Conservation (phyloP, 805 yeast species). For the Spathaspora sp. region DNA sequence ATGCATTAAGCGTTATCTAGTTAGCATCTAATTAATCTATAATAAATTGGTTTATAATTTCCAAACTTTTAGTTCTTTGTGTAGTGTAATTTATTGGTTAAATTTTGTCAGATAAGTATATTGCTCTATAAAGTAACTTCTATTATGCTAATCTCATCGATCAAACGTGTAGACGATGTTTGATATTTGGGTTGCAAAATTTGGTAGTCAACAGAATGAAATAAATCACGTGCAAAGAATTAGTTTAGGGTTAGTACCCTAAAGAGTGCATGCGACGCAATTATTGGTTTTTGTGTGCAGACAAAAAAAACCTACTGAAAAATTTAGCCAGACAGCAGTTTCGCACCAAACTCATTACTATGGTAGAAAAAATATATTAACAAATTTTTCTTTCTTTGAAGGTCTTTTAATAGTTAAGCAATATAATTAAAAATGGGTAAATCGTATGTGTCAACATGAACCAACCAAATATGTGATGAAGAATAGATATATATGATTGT, state of each 20-base stretch:
- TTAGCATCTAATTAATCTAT: not conserved
- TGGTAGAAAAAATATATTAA: conserved; percentile 1
- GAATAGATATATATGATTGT: not conserved
- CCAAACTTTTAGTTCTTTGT: conserved; percentile 1
- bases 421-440: conserved; percentile 31
- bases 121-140: not conserved
- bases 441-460: conserved; percentile 24
- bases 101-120: conserved; percentile 3
- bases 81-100: not conserved
- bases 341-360: not conserved
- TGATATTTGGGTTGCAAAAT: not conserved
- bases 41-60: conserved; percentile 4
- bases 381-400: conserved; percentile 4
- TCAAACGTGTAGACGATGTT: not conserved
- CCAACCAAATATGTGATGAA: not conserved
- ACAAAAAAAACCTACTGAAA: not conserved
- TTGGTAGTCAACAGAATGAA: not conserved
- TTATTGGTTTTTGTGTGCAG: not conserved
- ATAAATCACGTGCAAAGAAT: conserved; percentile 1
- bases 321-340: conserved; percentile 1
- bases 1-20: conserved; percentile 3
- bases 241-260: conserved; percentile 1
- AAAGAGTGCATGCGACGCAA: conserved; percentile 1
- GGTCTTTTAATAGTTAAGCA: conserved; percentile 7
- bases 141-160: no score